These are phyloP conservation scores for Lepidium campestre DNA, from an alignment of 441 rosid species.

Conservation along the genomic window DNA sequence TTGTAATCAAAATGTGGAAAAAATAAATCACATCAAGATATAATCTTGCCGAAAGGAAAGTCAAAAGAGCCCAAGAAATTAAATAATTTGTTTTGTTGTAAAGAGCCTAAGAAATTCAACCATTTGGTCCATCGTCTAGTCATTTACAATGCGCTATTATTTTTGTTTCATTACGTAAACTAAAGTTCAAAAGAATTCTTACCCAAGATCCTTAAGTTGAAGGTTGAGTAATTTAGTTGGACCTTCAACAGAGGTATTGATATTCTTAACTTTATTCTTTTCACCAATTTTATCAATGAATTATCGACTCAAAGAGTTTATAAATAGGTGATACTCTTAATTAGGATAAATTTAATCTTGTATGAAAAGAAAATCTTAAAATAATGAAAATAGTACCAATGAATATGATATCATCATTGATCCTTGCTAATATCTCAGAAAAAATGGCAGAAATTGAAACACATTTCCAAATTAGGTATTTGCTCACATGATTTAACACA, in stretches of 20 bases:
- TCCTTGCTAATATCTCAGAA: neutral
- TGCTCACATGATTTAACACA: neutral
- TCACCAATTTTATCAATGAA: neutral
- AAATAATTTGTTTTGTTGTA: too few species aligned
- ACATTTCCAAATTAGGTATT: neutral
- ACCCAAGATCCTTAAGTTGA: neutral
- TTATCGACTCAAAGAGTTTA: too few species aligned
- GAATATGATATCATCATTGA: neutral
- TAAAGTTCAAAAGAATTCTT: neutral
- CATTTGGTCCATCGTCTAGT: too few species aligned
- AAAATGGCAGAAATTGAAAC: neutral
- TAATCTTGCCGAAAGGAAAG: too few species aligned
- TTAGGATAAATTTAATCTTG: neutral
- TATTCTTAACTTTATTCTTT: neutral
- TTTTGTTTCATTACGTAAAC: neutral
- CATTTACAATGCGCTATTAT: too few species aligned
- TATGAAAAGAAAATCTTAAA: neutral
- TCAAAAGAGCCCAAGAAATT: too few species aligned
- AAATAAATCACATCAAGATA: too few species aligned
- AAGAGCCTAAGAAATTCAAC: too few species aligned
- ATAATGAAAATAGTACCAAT: neutral
- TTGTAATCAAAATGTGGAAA: too few species aligned
- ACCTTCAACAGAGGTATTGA: neutral
- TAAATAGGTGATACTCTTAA: too few species aligned
- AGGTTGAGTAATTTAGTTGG: neutral